Evolutionary conservation across 768 basidiomycete genomes (phyloP).

Genomic region (Peribolospora baueri): DNA sequence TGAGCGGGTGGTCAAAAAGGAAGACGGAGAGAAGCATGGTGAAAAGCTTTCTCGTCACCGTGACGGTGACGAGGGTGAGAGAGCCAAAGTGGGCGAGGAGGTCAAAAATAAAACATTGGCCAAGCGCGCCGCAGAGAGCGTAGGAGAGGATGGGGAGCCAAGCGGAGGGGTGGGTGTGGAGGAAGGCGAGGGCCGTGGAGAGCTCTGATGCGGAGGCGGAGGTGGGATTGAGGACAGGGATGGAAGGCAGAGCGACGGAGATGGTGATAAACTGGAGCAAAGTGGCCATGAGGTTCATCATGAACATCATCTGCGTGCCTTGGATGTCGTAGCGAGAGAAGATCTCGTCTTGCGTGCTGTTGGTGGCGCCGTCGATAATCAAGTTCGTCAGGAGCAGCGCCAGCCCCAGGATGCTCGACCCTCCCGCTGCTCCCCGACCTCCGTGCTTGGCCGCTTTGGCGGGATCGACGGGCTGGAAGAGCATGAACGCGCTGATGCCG

Average conservation of each 20-base stretch:
- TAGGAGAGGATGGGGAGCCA: slow-evolving; percentile 53
- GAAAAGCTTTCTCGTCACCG: slow-evolving; percentile 84
- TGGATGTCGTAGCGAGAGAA: slow-evolving; percentile 48
- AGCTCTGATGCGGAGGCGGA: slow-evolving; percentile 27
- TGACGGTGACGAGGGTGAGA: slow-evolving; percentile 63
- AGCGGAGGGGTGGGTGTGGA: slow-evolving; percentile 50
- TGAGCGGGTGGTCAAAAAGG: slow-evolving; percentile 67
- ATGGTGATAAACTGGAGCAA: slow-evolving; percentile 42
- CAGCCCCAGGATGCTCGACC: slow-evolving; percentile 41
- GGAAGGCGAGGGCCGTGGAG: slow-evolving; percentile 41
- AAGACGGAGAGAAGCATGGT: slow-evolving; percentile 92
- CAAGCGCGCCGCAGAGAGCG: slow-evolving; percentile 70
- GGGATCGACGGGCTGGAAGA: slow-evolving; percentile 24
- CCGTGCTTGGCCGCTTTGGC: slow-evolving; percentile 21
- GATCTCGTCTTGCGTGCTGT: slow-evolving; percentile 92
- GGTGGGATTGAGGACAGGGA: slow-evolving; percentile 57
- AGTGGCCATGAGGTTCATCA: slow-evolving; percentile 75
- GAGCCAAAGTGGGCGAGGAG: slow-evolving; percentile 51
- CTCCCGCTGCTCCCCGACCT: slow-evolving; percentile 6
- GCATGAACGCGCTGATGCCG: slow-evolving; percentile 71
- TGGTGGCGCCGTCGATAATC: slow-evolving; percentile 70
- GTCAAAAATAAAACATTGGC: slow-evolving; percentile 93
- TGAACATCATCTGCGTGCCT: slow-evolving; percentile 99
- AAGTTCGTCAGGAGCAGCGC: slow-evolving; percentile 63
- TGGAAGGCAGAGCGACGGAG: slow-evolving; percentile 48